Evolutionary conservation across 306 rosid species (phyloP), one percentile per base, ranked within the genome.

Genomic region (Quercus ilex): DNA sequence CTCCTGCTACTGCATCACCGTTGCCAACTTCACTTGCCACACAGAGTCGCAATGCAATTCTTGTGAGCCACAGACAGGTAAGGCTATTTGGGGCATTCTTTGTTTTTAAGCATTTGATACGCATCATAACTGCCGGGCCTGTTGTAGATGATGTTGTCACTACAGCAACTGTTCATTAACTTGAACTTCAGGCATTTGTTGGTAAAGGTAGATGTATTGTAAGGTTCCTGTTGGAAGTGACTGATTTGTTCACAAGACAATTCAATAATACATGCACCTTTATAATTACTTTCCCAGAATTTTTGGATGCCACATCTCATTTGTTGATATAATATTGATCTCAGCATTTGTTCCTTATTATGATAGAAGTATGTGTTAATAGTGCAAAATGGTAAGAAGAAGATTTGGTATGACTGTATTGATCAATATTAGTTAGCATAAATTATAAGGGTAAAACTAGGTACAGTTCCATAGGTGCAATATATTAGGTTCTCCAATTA

Each of bases 31-130:
- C 96, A 7, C 86, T 67, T 35, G 55, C 55, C 18, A 62, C 77
- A 46, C 92, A 84, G 81, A 89, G 30, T 83, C 99, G 94, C 52
- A 95, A 93, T 86, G 86, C 97, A 13, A 95, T 95, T 78, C 92
- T 93, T 71, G 97, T 95, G 51, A 95, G 98, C 90, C 87, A 95
- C 74, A 89, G 99, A 86, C 99, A 95, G 96, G 98, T 94, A 7
- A 67, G n/a, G 15, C 31, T 74, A 30, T 73, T 46, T 25, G 6
- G 62, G 71, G 23, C 7, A 33, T 35, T 13, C 12, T 68, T 35
- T 19, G 72, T 33, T 17, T 31, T 31, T 67, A 7, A 33, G 51
- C 41, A 65, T 30, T 31, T 12, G 6, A 19, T 64, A 35, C 33
- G 49, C 51, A 9, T 67, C 14, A 67, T 31, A 15, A 23, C 23